A percentile compares a stretch with the other conserved stretches of the same genome.
phyloP scores from a whole-genome alignment of 441 rosid species.

The Pelargonium citronellum region DNA sequence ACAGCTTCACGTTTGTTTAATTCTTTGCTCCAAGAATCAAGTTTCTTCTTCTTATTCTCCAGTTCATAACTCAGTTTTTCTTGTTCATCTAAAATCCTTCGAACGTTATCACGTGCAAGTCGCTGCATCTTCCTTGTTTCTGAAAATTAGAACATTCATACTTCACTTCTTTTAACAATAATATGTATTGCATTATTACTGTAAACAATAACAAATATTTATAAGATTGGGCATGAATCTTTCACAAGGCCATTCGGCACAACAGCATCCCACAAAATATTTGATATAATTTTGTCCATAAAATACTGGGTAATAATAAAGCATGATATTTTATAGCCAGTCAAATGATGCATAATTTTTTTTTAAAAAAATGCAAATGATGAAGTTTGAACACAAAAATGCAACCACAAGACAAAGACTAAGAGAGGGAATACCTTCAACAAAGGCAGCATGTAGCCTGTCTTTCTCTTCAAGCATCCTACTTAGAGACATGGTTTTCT shows the following conservation, averaged over 20 bases:
- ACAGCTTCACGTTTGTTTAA: conserved; percentile 65
- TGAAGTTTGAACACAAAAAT: neutral
- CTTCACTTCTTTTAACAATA: neutral
- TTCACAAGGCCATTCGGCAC: neutral
- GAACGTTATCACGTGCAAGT: conserved; percentile 44
- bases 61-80: conserved; percentile 49
- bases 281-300: neutral
- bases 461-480: conserved; percentile 72
- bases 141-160: conserved; percentile 26
- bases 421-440: conserved; percentile 49
- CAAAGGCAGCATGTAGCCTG: conserved; percentile 47
- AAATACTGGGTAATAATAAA: neutral
- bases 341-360: neutral
- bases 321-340: conserved; percentile 7
- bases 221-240: neutral
- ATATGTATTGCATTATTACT: neutral
- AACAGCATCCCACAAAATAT: neutral
- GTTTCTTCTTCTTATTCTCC: conserved; percentile 52
- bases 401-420: neutral
- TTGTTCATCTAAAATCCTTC: conserved; percentile 55
- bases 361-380: conserved; percentile 12
- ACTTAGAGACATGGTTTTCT: conserved; percentile 43
- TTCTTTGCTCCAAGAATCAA: conserved; percentile 49
- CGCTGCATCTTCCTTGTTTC: conserved; percentile 76
- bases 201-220: conserved; percentile 1